phyloP scores from a whole-genome alignment of 768 basidiomycete genomes.

The Phylloporus rhodoxanthus region DNA sequence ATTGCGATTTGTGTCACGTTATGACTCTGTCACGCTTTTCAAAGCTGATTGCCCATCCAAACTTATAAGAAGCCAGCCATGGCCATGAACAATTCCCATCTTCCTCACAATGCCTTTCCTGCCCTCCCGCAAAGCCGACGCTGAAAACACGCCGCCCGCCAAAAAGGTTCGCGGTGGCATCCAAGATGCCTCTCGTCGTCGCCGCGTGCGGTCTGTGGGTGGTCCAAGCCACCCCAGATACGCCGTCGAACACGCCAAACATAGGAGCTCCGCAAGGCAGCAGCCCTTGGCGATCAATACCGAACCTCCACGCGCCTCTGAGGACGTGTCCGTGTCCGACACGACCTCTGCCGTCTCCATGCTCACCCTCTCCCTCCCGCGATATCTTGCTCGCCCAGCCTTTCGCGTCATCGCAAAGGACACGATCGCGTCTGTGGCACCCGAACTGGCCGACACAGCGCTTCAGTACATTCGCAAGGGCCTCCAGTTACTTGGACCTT shows the following conservation, averaged over 20 bases:
- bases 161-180: constrained; percentile 25
- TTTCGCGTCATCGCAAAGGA: constrained; percentile 11
- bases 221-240: constrained; percentile 29
- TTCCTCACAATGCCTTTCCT: constrained; percentile 28
- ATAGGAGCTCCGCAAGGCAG: constrained; percentile 18
- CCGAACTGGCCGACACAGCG: constrained; percentile 23
- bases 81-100: not conserved
- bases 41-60: not conserved
- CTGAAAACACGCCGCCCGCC: constrained; percentile 33
- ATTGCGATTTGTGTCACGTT: constrained; percentile 31
- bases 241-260: constrained; percentile 36
- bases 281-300: constrained; percentile 20
- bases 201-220: constrained; percentile 34
- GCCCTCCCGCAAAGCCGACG: constrained; percentile 19
- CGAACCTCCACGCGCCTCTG: constrained; percentile 21
- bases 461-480: constrained; percentile 25
- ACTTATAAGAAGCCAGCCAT: not conserved
- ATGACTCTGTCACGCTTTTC: constrained; percentile 23
- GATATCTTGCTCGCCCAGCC: constrained; percentile 20
- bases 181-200: constrained; percentile 33
- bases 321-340: constrained; percentile 4
- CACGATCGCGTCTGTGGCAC: constrained; percentile 19
- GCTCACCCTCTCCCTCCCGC: constrained; percentile 16
- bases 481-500: constrained; percentile 24
- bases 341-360: constrained; percentile 5